Evolutionary conservation across 2,329 filamentous ascomycete species (phyloP).

Genomic region (Drechslera avenae): DNA sequence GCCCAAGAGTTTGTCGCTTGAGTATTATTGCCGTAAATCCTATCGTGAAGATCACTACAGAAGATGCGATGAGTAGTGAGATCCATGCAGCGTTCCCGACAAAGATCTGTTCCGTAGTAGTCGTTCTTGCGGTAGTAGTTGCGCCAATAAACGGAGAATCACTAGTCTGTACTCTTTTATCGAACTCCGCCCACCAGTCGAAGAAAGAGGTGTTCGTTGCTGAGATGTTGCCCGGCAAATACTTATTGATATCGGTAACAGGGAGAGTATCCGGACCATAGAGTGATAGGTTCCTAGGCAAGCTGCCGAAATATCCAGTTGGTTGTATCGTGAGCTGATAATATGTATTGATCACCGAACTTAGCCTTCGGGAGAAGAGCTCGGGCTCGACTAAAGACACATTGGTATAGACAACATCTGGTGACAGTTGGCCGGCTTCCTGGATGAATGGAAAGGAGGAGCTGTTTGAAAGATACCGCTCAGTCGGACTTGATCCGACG

Average conservation of each 20-base stretch:
- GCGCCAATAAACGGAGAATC: slow-evolving; percentile 35
- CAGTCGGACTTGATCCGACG: slow-evolving; percentile 29
- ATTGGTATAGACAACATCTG: slow-evolving; percentile 13
- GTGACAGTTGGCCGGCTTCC: slow-evolving; percentile 1
- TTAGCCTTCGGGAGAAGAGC: slow-evolving; percentile 29
- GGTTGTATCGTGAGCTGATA: slow-evolving; percentile 37
- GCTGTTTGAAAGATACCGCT: slow-evolving; percentile 28
- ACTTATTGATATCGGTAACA: slow-evolving; percentile 27
- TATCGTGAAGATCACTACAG: slow-evolving; percentile 25
- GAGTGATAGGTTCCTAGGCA: slow-evolving; percentile 26
- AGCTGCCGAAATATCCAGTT: slow-evolving; percentile 29
- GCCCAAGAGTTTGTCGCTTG: slow-evolving; percentile 36
- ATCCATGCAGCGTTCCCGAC: slow-evolving; percentile 39
- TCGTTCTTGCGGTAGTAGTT: slow-evolving; percentile 27
- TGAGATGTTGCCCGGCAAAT: slow-evolving; percentile 29
- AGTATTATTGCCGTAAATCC: slow-evolving; percentile 29
- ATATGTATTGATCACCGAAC: slow-evolving; percentile 38
- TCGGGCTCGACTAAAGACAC: slow-evolving; percentile 17
- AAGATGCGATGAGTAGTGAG: slow-evolving; percentile 26
- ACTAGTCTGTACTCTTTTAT: neutral
- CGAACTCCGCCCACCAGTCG: slow-evolving; percentile 27
- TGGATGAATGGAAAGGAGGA: slow-evolving; percentile 28
- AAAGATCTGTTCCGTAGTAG: slow-evolving; percentile 25
- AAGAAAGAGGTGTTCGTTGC: slow-evolving; percentile 14
- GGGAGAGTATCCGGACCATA: slow-evolving; percentile 36